These are phyloP conservation scores for Filobasidium uniguttulatum DNA, from an alignment of 1,284 basidiomycete species.

Conservation along the genomic window DNA sequence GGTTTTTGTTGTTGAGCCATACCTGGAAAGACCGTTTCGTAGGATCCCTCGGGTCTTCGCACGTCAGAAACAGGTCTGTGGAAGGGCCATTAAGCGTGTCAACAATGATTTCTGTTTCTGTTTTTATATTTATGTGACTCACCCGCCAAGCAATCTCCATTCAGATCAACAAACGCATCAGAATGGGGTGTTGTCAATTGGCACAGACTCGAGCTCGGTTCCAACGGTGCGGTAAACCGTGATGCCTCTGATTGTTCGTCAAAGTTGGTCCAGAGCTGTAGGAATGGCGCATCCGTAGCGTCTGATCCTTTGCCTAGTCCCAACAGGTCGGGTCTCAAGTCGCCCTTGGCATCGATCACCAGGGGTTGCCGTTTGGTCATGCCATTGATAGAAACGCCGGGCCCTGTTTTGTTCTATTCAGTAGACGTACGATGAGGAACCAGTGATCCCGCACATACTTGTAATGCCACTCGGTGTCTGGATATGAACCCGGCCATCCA, in stretches of 20 bases:
- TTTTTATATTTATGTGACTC: constrained; percentile 14
- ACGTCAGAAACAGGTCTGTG: constrained; percentile 77
- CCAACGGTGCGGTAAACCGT: constrained; percentile 49
- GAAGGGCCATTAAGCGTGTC: neutral
- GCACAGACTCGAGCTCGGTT: constrained; percentile 45
- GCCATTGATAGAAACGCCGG: neutral
- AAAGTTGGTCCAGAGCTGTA: constrained; percentile 51
- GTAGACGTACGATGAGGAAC: too few relatives aligned
- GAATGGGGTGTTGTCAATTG: constrained; percentile 73
- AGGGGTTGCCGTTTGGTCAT: constrained; percentile 52
- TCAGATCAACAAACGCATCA: constrained; percentile 86
- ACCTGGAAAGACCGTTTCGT: constrained; percentile 62
- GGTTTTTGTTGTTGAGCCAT: constrained; percentile 70
- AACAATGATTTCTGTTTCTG: neutral
- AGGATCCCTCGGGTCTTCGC: constrained; percentile 44
- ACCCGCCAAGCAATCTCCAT: constrained; percentile 93
- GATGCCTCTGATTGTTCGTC: too few relatives aligned
- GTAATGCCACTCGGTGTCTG: constrained; percentile 52
- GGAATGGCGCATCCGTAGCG: neutral
- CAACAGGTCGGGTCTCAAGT: constrained; percentile 76
- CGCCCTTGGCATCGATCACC: constrained; percentile 69
- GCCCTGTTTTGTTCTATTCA: neutral
- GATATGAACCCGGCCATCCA: constrained; percentile 54
- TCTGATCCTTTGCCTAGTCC: constrained; percentile 42
- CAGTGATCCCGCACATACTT: constrained; percentile 41